These are phyloP conservation scores for Cadophora sp. DNA, from an alignment of 2,329 filamentous ascomycete genomes.

Conservation along the genomic window DNA sequence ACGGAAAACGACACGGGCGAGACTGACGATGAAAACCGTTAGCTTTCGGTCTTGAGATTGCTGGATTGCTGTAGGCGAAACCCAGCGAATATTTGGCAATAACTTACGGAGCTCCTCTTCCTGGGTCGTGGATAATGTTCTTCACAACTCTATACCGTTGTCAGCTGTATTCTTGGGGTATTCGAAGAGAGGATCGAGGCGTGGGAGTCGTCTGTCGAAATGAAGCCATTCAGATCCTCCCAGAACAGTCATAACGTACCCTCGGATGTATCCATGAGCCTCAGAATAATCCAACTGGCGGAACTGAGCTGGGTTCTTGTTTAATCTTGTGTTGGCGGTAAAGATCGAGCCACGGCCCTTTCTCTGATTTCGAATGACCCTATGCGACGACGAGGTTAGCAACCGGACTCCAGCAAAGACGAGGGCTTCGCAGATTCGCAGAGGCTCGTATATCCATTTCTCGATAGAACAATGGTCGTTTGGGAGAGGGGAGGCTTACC, in stretches of 20 bases:
- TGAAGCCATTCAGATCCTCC: neutral
- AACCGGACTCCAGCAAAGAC: neutral
- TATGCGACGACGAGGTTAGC: conserved; percentile 24
- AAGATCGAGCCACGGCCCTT: conserved; percentile 80
- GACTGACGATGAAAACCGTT: conserved; percentile 46
- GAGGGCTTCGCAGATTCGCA: conserved; percentile 4
- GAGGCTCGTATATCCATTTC: neutral
- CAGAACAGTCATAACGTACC: conserved; percentile 58
- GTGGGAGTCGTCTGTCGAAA: neutral
- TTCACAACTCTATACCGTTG: conserved; percentile 89
- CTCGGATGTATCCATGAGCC: conserved; percentile 96
- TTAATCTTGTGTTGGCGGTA: conserved; percentile 84
- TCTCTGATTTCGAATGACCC: conserved; percentile 80
- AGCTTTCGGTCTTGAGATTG: neutral
- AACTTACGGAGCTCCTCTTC: conserved; percentile 82
- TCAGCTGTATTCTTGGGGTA: neutral
- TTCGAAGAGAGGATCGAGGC: neutral
- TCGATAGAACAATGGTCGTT: neutral
- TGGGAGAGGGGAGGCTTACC: neutral
- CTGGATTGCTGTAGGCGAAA: neutral
- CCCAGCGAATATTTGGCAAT: neutral
- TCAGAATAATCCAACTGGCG: conserved; percentile 95
- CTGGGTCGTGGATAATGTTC: conserved; percentile 90
- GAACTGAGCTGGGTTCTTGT: conserved; percentile 96
- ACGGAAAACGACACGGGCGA: conserved; percentile 93